A percentile compares a stretch with the other conserved stretches of the same genome.
phyloP scores from a whole-genome alignment of 2,329 filamentous ascomycete species.

The Parastagonospora nodorum region DNA sequence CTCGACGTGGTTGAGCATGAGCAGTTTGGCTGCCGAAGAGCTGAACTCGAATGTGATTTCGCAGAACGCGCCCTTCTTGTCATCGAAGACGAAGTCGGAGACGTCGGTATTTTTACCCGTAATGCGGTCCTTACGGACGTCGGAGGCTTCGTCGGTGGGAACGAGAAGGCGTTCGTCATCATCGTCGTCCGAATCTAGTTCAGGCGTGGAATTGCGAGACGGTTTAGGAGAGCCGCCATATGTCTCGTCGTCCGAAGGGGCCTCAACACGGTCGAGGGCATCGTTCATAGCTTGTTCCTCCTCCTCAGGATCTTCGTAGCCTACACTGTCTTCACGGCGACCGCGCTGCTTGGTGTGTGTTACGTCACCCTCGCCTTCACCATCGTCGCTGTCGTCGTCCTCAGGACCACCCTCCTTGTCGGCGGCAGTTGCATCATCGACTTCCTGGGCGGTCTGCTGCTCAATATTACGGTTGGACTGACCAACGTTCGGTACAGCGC shows the following conservation, averaged over 20 bases:
- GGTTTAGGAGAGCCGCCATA: constrained; percentile 53
- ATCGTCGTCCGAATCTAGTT: constrained; percentile 33
- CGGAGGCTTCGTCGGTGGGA: constrained; percentile 36
- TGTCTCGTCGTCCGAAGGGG: constrained; percentile 57
- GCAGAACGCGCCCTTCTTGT: constrained; percentile 73
- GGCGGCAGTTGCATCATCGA: constrained; percentile 32
- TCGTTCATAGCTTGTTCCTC: constrained; percentile 79
- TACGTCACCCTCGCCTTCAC: constrained; percentile 58
- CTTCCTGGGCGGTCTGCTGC: constrained; percentile 54
- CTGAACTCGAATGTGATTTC: constrained; percentile 83
- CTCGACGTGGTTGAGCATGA: constrained; percentile 91
- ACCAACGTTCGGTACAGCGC: constrained; percentile 76
- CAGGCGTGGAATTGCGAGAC: constrained; percentile 40
- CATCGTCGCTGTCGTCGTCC: constrained; percentile 75
- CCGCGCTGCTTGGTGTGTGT: constrained; percentile 74
- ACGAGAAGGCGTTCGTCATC: constrained; percentile 28
- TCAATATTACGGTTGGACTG: constrained; percentile 61
- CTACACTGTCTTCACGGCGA: constrained; percentile 80
- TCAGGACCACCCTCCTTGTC: constrained; percentile 61
- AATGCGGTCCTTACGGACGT: constrained; percentile 42
- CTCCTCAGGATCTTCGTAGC: constrained; percentile 91
- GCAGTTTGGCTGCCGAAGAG: constrained; percentile 79
- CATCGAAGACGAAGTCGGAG: constrained; percentile 79
- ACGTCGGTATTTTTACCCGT: constrained; percentile 64
- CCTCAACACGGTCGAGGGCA: constrained; percentile 64